phyloP scores from a whole-genome alignment of 2,329 filamentous ascomycete genomes.

The Penicillium fuscoglaucum region DNA sequence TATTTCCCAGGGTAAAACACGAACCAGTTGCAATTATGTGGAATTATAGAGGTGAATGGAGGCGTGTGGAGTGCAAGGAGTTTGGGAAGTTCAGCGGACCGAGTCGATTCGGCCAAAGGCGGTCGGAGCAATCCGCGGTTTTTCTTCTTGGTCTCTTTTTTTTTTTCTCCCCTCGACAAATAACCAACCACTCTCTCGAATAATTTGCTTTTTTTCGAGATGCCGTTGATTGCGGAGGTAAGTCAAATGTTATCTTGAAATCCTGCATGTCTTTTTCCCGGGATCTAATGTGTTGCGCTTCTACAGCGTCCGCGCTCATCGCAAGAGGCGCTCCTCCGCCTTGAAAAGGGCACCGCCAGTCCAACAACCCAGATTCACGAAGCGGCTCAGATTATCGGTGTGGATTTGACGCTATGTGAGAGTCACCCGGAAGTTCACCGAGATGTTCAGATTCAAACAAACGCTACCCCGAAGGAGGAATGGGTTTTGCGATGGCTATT shows the following conservation, averaged over 20 bases:
- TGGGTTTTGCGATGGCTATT: slow-evolving; percentile 68
- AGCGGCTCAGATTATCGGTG: slow-evolving; percentile 46
- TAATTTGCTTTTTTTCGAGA: slow-evolving; percentile 27
- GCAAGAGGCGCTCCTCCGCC: slow-evolving; percentile 47
- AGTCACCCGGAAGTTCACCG: slow-evolving; percentile 34
- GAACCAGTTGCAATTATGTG: slow-evolving; percentile 18
- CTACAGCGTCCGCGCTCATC: slow-evolving; percentile 41
- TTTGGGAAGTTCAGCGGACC: slow-evolving; percentile 18
- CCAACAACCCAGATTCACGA: slow-evolving; percentile 43
- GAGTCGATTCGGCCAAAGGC: slow-evolving; percentile 37
- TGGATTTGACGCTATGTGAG: slow-evolving; percentile 38
- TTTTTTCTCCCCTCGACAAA: slow-evolving; percentile 17
- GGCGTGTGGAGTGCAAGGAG: slow-evolving; percentile 26
- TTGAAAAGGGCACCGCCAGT: slow-evolving; percentile 46
- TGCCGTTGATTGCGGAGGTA: slow-evolving; percentile 42
- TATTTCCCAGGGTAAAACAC: not conserved
- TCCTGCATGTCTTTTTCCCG: slow-evolving; percentile 1
- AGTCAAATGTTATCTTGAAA: slow-evolving; percentile 13
- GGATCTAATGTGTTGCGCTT: slow-evolving; percentile 16
- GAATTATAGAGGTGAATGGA: slow-evolving; percentile 21
- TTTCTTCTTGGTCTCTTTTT: slow-evolving; percentile 26
- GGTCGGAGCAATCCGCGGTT: slow-evolving; percentile 41
- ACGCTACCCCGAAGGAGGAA: slow-evolving; percentile 56
- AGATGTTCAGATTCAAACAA: slow-evolving; percentile 22
- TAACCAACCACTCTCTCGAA: slow-evolving; percentile 15